Base-by-base conservation (phyloP, 1,284 basidiomycete species). In the Leccinum pachyderme region DNA sequence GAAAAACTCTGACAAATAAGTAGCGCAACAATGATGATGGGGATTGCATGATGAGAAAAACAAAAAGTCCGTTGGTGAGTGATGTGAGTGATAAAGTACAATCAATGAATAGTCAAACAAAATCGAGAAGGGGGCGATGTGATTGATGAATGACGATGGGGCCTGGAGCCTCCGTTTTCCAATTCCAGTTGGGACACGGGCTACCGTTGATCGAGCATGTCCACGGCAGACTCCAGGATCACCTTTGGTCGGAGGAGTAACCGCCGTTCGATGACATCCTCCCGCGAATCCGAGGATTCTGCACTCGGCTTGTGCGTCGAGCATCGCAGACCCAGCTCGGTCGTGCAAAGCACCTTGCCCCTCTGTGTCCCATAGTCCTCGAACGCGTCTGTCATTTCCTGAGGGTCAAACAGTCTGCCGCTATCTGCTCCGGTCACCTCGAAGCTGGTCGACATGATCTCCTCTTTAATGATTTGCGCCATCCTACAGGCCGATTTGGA, bases 371-470 rank as follows among this genome's bases (percentile, higher is more conserved):
- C 80, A 62, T 82, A 82, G 44, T 83, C 80, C 44, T 80, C 81
- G 69, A 89, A 89, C 43, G 80, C 81, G 64, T 90, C 87, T 29
- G 72, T 68, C 87, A 90, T 89, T 51, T 72, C 70, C 28, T 73
- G 71, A 1, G 74, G 66, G 52, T 82, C 79, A 65, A 83, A 88
- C 13, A 63, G 32, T 18, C 75, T 71, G 11, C 77, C 78, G 53
- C 78, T 75, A 53, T 85, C 81, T 1, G 81, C 77, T 29, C 81
- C 75, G 44, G 86, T 70, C 33, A 89, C 78, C 62, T 89, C 84
- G 63, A 89, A 89, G 59, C 78, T 81, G 4, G 86, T 85, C 6
- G 83, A 85, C 75, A 89, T 81, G 63, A 87, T 86, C 57, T 87
- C 85, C 63, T 89, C 86, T 44, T 81, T 74, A 43, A 80, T 80